Conservation (phyloP, 768 basidiomycete genomes). For the Leccinellum albellum region DNA sequence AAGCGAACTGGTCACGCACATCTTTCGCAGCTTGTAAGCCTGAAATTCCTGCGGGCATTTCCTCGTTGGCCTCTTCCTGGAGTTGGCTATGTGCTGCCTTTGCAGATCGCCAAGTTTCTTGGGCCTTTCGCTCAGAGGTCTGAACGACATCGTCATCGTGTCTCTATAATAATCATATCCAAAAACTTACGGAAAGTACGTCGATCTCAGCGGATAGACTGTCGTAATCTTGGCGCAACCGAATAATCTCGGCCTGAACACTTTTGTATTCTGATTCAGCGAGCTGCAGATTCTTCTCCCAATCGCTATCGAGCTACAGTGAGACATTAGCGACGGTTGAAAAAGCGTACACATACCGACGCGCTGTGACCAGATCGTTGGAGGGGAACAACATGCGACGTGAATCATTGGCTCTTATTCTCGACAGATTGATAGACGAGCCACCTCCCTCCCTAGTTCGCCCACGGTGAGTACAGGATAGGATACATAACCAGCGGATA, state of each 20-base stretch:
- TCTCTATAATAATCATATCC: not conserved
- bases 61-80: slow-evolving; percentile 63
- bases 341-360: slow-evolving; percentile 36
- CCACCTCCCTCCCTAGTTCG: slow-evolving; percentile 63
- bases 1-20: slow-evolving; percentile 33
- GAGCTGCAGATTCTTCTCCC: slow-evolving; percentile 35
- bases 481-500: slow-evolving; percentile 7
- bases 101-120: slow-evolving; percentile 28
- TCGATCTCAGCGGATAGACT: slow-evolving; percentile 30
- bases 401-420: slow-evolving; percentile 32
- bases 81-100: slow-evolving; percentile 39
- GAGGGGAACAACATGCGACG: slow-evolving; percentile 51
- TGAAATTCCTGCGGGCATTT: slow-evolving; percentile 60
- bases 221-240: slow-evolving; percentile 30
- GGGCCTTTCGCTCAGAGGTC: slow-evolving; percentile 18
- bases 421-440: slow-evolving; percentile 40
- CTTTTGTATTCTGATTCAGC: slow-evolving; percentile 37
- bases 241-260: slow-evolving; percentile 25
- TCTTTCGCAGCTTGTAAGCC: slow-evolving; percentile 52
- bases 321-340: not conserved
- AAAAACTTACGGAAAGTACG: slow-evolving; percentile 32
- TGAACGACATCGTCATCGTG: slow-evolving; percentile 1
- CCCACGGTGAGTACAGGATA: not conserved
- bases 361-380: slow-evolving; percentile 45
- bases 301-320: slow-evolving; percentile 38